Percentiles rank a stretch among this genome's conserved stretches.
Conservation (phyloP, 148 eudicot species). For the Hydrangea macrophylla region DNA sequence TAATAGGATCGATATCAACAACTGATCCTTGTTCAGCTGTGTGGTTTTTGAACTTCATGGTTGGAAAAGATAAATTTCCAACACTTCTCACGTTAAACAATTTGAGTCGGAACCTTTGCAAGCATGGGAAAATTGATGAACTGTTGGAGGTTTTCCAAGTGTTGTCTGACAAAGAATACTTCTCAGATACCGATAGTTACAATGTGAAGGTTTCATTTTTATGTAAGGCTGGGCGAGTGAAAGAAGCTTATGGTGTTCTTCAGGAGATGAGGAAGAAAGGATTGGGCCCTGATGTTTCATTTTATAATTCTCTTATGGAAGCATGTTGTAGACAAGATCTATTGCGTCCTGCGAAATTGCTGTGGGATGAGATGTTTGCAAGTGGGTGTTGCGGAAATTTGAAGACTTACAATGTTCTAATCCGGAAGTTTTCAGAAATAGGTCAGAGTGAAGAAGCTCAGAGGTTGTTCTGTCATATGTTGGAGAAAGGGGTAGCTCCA, state of each 20-base stretch:
- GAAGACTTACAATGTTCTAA: slow-evolving; percentile 60
- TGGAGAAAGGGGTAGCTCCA: slow-evolving; percentile 53
- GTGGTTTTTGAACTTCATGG: slow-evolving; percentile 62
- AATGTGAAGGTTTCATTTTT: slow-evolving; percentile 51
- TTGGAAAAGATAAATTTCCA: slow-evolving; percentile 51
- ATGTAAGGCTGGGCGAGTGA: slow-evolving; percentile 63
- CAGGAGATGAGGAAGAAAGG: slow-evolving; percentile 82
- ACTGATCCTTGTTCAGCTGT: slow-evolving; percentile 56
- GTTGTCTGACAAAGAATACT: slow-evolving; percentile 60
- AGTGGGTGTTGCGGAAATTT: slow-evolving; percentile 57
- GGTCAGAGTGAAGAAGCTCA: slow-evolving; percentile 62
- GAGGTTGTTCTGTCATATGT: slow-evolving; percentile 46
- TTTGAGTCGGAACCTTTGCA: slow-evolving; percentile 55
- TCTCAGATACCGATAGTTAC: slow-evolving; percentile 52
- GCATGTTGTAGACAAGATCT: slow-evolving; percentile 81
- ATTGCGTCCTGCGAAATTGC: slow-evolving; percentile 80
- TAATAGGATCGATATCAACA: slow-evolving; percentile 66
- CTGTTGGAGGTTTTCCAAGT: slow-evolving; percentile 45
- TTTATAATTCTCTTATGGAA: slow-evolving; percentile 74
- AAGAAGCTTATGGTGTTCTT: slow-evolving; percentile 69
- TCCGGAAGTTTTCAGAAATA: slow-evolving; percentile 49
- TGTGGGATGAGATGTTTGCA: slow-evolving; percentile 98
- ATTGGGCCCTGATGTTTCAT: slow-evolving; percentile 51
- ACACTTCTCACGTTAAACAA: slow-evolving; percentile 47
- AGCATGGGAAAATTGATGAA: slow-evolving; percentile 52